phyloP scores from a whole-genome alignment of 2,329 filamentous ascomycete species.

The Thermomyces lanuginosus region DNA sequence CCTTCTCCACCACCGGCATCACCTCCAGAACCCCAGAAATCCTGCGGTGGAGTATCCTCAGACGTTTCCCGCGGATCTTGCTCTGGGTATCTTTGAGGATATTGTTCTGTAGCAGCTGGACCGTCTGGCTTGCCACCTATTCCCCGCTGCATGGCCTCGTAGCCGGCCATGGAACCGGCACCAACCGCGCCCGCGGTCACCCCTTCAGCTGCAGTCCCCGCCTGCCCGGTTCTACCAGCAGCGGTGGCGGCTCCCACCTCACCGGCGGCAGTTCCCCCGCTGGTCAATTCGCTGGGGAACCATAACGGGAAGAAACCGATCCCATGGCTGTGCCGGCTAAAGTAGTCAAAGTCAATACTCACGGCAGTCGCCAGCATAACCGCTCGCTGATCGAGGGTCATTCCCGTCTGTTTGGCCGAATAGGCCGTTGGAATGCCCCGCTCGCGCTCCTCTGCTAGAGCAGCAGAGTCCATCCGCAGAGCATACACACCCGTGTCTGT shows the following conservation, averaged over 20 bases:
- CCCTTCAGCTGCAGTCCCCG: constrained; percentile 13
- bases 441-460: constrained; percentile 20
- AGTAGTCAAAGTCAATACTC: constrained; percentile 51
- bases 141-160: constrained; percentile 45
- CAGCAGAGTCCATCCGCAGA: constrained; percentile 46
- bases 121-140: constrained; percentile 21
- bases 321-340: constrained; percentile 42
- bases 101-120: constrained; percentile 4
- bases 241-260: constrained; percentile 25
- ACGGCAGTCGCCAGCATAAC: constrained; percentile 52
- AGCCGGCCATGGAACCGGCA: constrained; percentile 45
- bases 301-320: constrained; percentile 38
- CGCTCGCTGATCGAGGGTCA: constrained; percentile 50
- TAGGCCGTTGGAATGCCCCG: too few relatives aligned
- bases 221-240: constrained; percentile 21
- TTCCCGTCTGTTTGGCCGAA: constrained; percentile 31
- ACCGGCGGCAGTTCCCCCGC: constrained; percentile 13
- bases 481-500: constrained; percentile 51
- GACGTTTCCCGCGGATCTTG: constrained; percentile 11
- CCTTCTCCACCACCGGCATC: constrained; percentile 10
- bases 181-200: constrained; percentile 33
- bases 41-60: constrained; percentile 12
- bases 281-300: constrained; percentile 22
- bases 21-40: constrained; percentile 8
- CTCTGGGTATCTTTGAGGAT: not conserved